Base-by-base conservation (phyloP, 352 stramenopile species). In the Phytophthora parvispora region DNA sequence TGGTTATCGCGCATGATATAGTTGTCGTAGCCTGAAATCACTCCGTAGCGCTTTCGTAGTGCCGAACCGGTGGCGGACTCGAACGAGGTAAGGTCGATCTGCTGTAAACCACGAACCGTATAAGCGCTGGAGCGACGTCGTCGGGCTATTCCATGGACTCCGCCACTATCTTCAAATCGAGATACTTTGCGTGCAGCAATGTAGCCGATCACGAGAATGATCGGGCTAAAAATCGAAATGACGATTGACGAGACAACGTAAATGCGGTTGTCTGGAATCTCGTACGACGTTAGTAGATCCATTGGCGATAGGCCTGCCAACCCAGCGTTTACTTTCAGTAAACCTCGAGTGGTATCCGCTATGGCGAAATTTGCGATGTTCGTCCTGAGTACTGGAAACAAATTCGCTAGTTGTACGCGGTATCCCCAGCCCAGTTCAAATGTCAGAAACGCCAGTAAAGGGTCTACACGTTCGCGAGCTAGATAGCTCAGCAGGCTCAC, bases 11-110 rank as follows among this genome's bases (percentile, higher is more conserved):
- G 51, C 51, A 75, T 68, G 10, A 64, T 50, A 28, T 75, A 81
- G 49, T 81, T 78, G 20, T 81, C 64, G 27, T 78, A 81, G 13
- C 57, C 48, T 0, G 69, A 59, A 22, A 78, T 56, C 1, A 81
- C 27, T 2, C 73, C 69, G 42, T 65, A 72, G 13, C 69, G 73
- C 8, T 54, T 70, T 28, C 64, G 52, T 20, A 77, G 12, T n/a
- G 63, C 67, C 18, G 72, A 42, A 27, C 72, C 72, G 2, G 72
- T 80, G 22, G 72, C 72, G 4, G 45, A 36, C 48, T 80, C 72
- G 38, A 80, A 80, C 18, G 61, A 66, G 3, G 62, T 80, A 20
- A 74, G 54, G 4, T 79, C 58, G 12, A 67, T 71, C 27, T 69
- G 57, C 18, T 69, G 48, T 3, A 52, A 31, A 29, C 22, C 42